Evolutionary conservation across 306 rosid genomes (phyloP), one percentile per base, ranked within the genome.

Genomic region (Begonia masoniana): DNA sequence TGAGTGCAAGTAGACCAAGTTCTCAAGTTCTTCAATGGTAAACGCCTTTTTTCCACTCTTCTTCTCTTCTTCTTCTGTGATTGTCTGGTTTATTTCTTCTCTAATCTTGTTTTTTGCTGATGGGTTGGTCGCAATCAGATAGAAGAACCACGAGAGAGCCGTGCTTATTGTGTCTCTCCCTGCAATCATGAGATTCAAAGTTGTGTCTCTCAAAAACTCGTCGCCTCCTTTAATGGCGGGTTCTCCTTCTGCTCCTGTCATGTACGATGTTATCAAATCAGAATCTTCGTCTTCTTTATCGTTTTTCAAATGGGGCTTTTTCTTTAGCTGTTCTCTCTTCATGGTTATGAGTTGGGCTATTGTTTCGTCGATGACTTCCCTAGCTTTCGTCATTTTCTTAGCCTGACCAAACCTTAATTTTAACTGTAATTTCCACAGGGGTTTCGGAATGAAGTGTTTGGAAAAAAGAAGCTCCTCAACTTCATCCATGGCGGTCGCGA

Each of bases 1-100:
- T 48, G 66, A 83, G 42, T 79, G 86, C 3, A 82, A 60, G 71
- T 79, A 76, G 1, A 60, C 62, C 10, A 73, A 41, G 35, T 50
- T 60, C 10, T 43, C 51, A 2, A 64, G 41, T 42, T 63, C 74
- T 16, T 43, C 39, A 21, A 19, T 36, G 16, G 56, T 50, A 9
- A 31, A 31, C 39, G 9, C 39, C 5, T 1, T 31, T 31, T 31
- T 31, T 31, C 39, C 9, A 31, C 39, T 31, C 39, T 31, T 31
- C 39, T 31, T 4, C 9, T 31, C 15, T 51, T 57, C 52, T 0
- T 24, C 24, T 0, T 11, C 2, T 16, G 39, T 19, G 6, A 57
- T 15, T 0, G 13, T 45, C 47, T 24, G 14, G 5, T 62, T 51
- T 13, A 72, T 51, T 39, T 72, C 77, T 23, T 67, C 50, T 3